phyloP scores from a whole-genome alignment of 108 stramenopile species.

The Fragilariopsis cylindrus region DNA sequence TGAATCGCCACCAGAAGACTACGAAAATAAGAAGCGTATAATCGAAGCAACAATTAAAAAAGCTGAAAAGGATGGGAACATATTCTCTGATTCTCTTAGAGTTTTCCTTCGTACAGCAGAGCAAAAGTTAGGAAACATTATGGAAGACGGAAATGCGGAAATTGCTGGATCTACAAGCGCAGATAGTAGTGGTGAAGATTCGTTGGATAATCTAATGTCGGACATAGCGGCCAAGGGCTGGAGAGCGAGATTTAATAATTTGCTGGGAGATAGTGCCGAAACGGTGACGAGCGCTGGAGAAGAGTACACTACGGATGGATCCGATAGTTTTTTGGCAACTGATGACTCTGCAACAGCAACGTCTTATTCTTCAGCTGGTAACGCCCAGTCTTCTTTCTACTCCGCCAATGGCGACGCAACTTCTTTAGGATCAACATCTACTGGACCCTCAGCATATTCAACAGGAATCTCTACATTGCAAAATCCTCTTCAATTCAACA shows the following conservation, averaged over 20 bases:
- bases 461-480: slow-evolving; percentile 6
- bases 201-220: slow-evolving; percentile 18
- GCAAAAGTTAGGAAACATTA: slow-evolving; percentile 4
- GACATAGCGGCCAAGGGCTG: slow-evolving; percentile 19
- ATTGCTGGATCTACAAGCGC: slow-evolving; percentile 2
- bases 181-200: slow-evolving; percentile 14
- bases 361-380: background rate
- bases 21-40: slow-evolving; percentile 6
- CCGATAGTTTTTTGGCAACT: background rate
- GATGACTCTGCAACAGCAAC: slow-evolving; percentile 12
- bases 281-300: slow-evolving; percentile 1
- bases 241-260: slow-evolving; percentile 6
- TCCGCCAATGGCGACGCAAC: background rate
- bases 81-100: slow-evolving; percentile 16
- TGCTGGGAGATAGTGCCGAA: background rate
- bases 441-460: slow-evolving; percentile 1
- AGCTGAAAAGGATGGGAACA: slow-evolving; percentile 9
- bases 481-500: slow-evolving; percentile 10
- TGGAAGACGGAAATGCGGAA: background rate
- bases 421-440: background rate
- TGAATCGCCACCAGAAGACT: background rate
- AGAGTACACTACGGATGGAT: slow-evolving; percentile 18
- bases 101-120: slow-evolving; percentile 14
- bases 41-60: slow-evolving; percentile 20
- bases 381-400: background rate